Evolutionary conservation across 1,284 basidiomycete species (phyloP).

Genomic region (Phenoliferia sp.): DNA sequence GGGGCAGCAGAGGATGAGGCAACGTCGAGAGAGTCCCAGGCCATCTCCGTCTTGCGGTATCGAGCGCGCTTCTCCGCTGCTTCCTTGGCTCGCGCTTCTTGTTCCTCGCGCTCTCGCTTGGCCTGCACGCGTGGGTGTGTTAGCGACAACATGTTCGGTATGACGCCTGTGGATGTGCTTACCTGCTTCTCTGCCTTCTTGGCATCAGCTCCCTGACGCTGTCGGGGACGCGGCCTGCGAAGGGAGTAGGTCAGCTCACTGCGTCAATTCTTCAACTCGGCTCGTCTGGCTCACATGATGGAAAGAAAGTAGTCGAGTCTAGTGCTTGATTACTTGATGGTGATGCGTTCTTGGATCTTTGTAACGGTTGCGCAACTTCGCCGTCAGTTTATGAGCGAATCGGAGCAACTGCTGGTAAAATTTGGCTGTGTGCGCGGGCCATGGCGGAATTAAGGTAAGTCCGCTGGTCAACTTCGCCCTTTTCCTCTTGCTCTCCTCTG

Average conservation of each 20-base stretch:
- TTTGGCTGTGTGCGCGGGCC: too few species aligned
- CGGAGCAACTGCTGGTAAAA: too few species aligned
- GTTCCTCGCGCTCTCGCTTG: slow-evolving; percentile 27
- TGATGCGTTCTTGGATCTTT: too few species aligned
- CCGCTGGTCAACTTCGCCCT: too few species aligned
- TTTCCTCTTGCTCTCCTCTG: too few species aligned
- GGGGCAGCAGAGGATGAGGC: neutral
- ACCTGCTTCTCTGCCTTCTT: slow-evolving; percentile 31
- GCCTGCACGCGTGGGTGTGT: slow-evolving; percentile 4
- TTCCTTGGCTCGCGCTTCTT: slow-evolving; percentile 15
- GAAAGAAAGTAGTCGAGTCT: too few species aligned
- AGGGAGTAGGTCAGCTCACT: neutral
- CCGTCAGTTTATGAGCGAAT: too few species aligned
- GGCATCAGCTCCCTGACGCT: slow-evolving; percentile 25
- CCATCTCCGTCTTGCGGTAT: slow-evolving; percentile 24
- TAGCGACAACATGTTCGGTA: neutral
- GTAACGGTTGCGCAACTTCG: too few species aligned
- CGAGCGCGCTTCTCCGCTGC: slow-evolving; percentile 23
- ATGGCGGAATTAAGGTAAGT: too few species aligned
- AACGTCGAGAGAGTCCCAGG: slow-evolving; percentile 15
- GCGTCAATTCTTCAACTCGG: too few species aligned
- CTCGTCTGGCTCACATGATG: too few species aligned
- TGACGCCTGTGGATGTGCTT: neutral
- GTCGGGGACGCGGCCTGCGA: slow-evolving; percentile 28
- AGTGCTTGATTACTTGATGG: too few species aligned